These are phyloP conservation scores for Dianthus caryophyllus DNA, from an alignment of 148 eudicot species.

Conservation along the genomic window DNA sequence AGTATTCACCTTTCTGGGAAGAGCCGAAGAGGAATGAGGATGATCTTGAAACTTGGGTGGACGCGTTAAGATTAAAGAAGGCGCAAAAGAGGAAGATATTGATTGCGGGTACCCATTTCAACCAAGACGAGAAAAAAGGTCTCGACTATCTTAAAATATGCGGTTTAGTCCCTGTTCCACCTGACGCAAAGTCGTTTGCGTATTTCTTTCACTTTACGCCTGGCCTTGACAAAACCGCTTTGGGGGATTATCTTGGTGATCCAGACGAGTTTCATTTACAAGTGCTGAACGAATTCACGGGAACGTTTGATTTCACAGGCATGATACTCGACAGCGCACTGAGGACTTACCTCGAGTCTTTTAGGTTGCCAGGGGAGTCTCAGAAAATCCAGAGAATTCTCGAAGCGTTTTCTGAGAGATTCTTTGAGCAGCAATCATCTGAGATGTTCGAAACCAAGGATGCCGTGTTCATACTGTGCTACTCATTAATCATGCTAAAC, in stretches of 20 bases:
- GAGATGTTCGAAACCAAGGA: conserved; percentile 70
- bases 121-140: conserved; percentile 81
- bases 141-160: conserved; percentile 66
- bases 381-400: conserved; percentile 82
- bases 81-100: conserved; percentile 65
- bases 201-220: conserved; percentile 74
- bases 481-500: conserved; percentile 89
- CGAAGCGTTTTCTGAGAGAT: conserved; percentile 74
- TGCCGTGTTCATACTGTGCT: conserved; percentile 63
- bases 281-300: conserved; percentile 72
- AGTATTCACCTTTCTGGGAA: conserved; percentile 75
- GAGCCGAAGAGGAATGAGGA: conserved; percentile 38
- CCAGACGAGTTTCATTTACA: conserved; percentile 71
- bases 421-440: conserved; percentile 68
- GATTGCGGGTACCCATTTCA: conserved; percentile 79
- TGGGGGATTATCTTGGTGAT: conserved; percentile 89
- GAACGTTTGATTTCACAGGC: conserved; percentile 68
- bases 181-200: conserved; percentile 72
- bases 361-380: conserved; percentile 91
- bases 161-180: conserved; percentile 56
- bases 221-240: conserved; percentile 58
- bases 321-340: conserved; percentile 73
- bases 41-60: conserved; percentile 55
- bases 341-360: conserved; percentile 64
- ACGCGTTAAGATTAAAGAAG: conserved; percentile 47